These are phyloP conservation scores for Mycena leptocephala DNA, from an alignment of 768 basidiomycete species.

Conservation along the genomic window DNA sequence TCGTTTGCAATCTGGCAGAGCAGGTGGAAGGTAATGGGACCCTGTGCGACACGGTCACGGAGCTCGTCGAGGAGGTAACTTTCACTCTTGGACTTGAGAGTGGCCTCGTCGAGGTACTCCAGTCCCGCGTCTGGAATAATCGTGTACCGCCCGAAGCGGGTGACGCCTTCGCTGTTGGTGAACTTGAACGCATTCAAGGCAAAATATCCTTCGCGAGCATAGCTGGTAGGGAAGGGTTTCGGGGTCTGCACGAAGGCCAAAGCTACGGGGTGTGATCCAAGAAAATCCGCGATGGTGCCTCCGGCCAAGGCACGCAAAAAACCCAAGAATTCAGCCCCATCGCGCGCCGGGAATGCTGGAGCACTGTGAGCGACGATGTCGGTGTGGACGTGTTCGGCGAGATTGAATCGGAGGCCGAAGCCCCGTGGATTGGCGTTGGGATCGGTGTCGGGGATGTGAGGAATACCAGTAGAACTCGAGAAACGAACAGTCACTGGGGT, in stretches of 20 bases:
- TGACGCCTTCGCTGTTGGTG: slow-evolving; percentile 30
- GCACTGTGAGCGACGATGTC: slow-evolving; percentile 38
- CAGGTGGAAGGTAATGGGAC: slow-evolving; percentile 35
- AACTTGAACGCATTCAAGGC: slow-evolving; percentile 40
- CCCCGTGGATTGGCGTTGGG: slow-evolving; percentile 40
- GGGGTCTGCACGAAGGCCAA: slow-evolving; percentile 37
- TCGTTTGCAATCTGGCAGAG: slow-evolving; percentile 38
- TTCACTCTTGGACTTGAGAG: slow-evolving; percentile 28
- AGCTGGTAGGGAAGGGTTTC: slow-evolving; percentile 35
- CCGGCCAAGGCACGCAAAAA: slow-evolving; percentile 38
- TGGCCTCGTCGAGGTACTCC: slow-evolving; percentile 36
- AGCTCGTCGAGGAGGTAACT: slow-evolving; percentile 40
- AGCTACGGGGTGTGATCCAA: slow-evolving; percentile 36
- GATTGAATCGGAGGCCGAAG: slow-evolving; percentile 37
- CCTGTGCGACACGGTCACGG: slow-evolving; percentile 24
- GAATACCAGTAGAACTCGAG: slow-evolving; percentile 39
- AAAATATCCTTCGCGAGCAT: slow-evolving; percentile 36
- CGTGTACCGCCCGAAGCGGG: slow-evolving; percentile 36
- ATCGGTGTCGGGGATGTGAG: slow-evolving; percentile 36
- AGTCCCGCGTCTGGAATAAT: slow-evolving; percentile 36
- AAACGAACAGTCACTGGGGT: slow-evolving; percentile 39
- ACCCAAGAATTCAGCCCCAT: slow-evolving; percentile 36
- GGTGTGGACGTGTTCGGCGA: slow-evolving; percentile 37
- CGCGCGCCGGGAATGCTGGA: slow-evolving; percentile 36
- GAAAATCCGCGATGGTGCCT: slow-evolving; percentile 32